A percentile compares a stretch with the other conserved stretches of the same genome.
phyloP scores from a whole-genome alignment of 257 asterid species.

The Ehretia macrophylla region DNA sequence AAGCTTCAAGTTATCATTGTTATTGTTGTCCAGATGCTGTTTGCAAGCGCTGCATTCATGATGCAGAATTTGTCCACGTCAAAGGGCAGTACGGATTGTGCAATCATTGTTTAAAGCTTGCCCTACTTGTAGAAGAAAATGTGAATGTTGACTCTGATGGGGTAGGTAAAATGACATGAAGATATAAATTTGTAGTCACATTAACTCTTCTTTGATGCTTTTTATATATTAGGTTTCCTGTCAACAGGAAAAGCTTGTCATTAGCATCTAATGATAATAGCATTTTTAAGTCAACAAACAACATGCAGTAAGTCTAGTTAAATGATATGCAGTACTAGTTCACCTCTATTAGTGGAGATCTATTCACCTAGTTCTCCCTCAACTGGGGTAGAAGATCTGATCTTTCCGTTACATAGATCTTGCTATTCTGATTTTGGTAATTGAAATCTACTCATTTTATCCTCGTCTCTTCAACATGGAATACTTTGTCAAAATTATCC shows the following conservation, averaged over 20 bases:
- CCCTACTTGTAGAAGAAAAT: slow-evolving; percentile 56
- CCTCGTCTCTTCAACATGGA: no score
- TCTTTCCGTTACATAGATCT: no score
- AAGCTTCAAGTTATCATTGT: slow-evolving; percentile 42
- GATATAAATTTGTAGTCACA: not conserved
- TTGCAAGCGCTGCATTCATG: slow-evolving; percentile 50
- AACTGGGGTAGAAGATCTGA: no score
- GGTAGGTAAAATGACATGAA: slow-evolving; percentile 40
- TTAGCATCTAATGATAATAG: not conserved
- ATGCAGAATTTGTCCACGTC: slow-evolving; percentile 30
- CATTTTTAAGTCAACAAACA: not conserved
- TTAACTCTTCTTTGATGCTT: not conserved
- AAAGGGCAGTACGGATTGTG: slow-evolving; percentile 74
- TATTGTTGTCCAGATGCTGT: slow-evolving; percentile 60
- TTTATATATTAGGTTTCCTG: no score
- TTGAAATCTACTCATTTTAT: no score
- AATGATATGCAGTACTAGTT: no score
- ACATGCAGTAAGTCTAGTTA: no score
- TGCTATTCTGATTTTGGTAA: no score
- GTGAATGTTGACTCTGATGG: slow-evolving; percentile 62
- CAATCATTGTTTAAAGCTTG: slow-evolving; percentile 52
- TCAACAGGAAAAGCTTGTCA: not conserved
- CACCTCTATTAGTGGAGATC: no score
- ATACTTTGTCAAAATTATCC: no score
- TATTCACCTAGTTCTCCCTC: no score